Percentiles rank a stretch among this genome's conserved stretches.
phyloP scores from a whole-genome alignment of 805 yeast genomes.

The Maudiozyma saulgeensis region DNA sequence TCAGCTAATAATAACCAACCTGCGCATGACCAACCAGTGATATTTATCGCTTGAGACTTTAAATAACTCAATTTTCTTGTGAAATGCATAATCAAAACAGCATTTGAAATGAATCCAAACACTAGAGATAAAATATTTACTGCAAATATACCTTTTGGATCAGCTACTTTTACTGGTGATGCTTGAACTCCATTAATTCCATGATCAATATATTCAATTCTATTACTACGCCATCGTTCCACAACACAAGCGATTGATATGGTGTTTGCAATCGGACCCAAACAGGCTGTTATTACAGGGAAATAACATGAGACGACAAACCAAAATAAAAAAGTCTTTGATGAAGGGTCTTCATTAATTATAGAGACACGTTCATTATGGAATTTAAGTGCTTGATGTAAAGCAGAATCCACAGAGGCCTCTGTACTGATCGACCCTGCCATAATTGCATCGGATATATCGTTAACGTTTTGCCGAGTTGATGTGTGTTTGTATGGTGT shows the following conservation, averaged over 20 bases:
- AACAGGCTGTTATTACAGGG: constrained; percentile 68
- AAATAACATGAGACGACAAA: constrained; percentile 56
- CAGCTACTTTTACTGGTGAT: constrained; percentile 18
- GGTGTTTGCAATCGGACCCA: constrained; percentile 73
- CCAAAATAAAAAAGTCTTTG: constrained; percentile 37
- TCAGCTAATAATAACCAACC: constrained; percentile 41
- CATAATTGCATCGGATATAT: constrained; percentile 1
- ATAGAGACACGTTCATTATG: constrained; percentile 20
- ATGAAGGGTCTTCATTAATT: constrained; percentile 21
- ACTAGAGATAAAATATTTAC: constrained; percentile 56
- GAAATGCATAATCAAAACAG: constrained; percentile 62
- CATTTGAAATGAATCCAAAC: constrained; percentile 59
- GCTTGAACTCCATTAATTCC: constrained; percentile 1
- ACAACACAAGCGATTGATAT: constrained; percentile 62
- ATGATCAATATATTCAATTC: background rate
- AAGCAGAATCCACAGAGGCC: constrained; percentile 1
- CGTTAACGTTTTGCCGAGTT: background rate
- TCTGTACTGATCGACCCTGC: background rate
- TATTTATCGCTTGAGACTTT: constrained; percentile 53
- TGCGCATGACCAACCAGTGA: constrained; percentile 57
- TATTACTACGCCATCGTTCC: constrained; percentile 49
- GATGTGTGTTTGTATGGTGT: background rate
- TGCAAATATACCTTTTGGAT: constrained; percentile 37
- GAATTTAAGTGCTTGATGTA: constrained; percentile 12
- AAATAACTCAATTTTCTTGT: constrained; percentile 47